These are phyloP conservation scores for Fraxinus platypoda DNA, from an alignment of 305 asterid species.

Conservation along the genomic window DNA sequence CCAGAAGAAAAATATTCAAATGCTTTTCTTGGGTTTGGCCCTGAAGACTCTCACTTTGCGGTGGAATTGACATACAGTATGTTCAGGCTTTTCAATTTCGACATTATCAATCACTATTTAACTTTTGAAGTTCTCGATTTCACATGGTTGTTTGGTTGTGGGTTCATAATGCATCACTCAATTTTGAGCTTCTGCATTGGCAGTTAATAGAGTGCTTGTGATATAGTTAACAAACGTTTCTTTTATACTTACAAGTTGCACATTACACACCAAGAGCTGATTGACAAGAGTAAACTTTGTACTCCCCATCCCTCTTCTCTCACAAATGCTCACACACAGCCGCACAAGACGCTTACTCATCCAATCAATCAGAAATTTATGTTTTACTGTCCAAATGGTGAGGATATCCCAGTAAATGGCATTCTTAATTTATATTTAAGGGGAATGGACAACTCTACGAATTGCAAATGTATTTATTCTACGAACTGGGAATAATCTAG, in stretches of 20 bases:
- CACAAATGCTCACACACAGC: background rate
- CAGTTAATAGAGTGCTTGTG: background rate
- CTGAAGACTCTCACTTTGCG: slow-evolving; percentile 88
- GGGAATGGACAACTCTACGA: background rate
- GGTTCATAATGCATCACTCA: background rate
- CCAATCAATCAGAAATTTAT: background rate
- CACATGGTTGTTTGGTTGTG: slow-evolving; percentile 16
- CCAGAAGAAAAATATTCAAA: slow-evolving; percentile 91
- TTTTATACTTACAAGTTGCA: background rate
- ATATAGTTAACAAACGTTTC: background rate
- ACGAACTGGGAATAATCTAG: background rate
- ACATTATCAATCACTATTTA: background rate
- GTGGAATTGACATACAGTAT: slow-evolving; percentile 92
- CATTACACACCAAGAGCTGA: slow-evolving; percentile 1
- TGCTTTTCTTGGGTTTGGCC: slow-evolving; percentile 97
- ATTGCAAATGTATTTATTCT: background rate
- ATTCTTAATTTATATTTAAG: background rate
- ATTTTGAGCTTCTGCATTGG: background rate
- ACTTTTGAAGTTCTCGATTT: background rate
- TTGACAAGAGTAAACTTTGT: background rate
- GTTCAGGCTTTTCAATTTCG: slow-evolving; percentile 28
- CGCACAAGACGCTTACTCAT: background rate
- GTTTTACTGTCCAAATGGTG: background rate
- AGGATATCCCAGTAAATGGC: background rate
- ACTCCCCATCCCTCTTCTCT: background rate